Evolutionary conservation across 352 stramenopile species (phyloP).

Genomic region (Pythium brassicae): DNA sequence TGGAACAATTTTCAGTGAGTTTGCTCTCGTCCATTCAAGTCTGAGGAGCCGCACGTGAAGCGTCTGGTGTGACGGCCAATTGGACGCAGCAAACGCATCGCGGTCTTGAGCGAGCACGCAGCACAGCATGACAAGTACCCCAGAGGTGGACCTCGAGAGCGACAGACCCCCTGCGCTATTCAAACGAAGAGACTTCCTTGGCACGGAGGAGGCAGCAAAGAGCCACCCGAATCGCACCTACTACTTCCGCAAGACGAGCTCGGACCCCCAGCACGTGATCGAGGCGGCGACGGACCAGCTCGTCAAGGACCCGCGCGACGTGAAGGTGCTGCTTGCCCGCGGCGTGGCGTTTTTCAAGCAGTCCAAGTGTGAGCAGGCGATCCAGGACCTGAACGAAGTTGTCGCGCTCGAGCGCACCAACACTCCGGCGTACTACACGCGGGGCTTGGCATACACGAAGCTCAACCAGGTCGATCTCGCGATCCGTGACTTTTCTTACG

Average conservation of each 20-base stretch:
- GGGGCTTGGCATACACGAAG: slow-evolving; percentile 66
- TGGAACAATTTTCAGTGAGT: too few species aligned
- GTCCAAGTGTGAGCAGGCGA: slow-evolving; percentile 37
- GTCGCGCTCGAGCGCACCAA: slow-evolving; percentile 42
- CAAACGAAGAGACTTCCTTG: slow-evolving; percentile 81
- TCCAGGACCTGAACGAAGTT: slow-evolving; percentile 52
- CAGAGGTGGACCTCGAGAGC: slow-evolving; percentile 28
- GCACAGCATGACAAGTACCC: slow-evolving; percentile 28
- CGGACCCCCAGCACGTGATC: slow-evolving; percentile 73
- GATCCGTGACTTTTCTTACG: slow-evolving; percentile 74
- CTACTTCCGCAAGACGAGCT: slow-evolving; percentile 61
- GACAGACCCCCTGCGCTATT: slow-evolving; percentile 30
- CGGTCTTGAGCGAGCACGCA: background rate
- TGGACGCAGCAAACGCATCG: too few species aligned
- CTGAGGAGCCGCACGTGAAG: too few species aligned
- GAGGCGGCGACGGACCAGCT: slow-evolving; percentile 70
- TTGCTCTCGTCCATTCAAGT: too few species aligned
- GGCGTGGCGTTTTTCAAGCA: slow-evolving; percentile 82
- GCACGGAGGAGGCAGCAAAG: slow-evolving; percentile 56
- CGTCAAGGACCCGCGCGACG: slow-evolving; percentile 45
- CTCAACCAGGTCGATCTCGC: slow-evolving; percentile 65
- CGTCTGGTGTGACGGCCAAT: too few species aligned
- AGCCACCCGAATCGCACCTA: slow-evolving; percentile 69
- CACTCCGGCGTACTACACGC: slow-evolving; percentile 60
- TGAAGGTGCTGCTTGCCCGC: slow-evolving; percentile 65